phyloP scores from a whole-genome alignment of 345 rosid genomes.

The Bretschneidera sinensis region DNA sequence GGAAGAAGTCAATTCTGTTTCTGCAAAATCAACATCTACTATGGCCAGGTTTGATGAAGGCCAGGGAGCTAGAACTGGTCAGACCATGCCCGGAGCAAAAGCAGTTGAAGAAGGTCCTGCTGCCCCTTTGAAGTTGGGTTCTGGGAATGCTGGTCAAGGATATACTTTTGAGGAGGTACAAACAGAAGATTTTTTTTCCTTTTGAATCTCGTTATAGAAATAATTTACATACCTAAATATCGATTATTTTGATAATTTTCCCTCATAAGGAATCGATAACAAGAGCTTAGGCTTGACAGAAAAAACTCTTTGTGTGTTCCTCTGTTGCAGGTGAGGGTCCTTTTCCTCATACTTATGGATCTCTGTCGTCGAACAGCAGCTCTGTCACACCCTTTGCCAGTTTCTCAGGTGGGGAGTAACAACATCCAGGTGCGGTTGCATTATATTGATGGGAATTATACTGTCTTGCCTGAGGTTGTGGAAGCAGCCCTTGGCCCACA shows the following conservation, averaged over 20 bases:
- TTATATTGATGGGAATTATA: conserved; percentile 94
- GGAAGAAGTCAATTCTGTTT: conserved; percentile 68
- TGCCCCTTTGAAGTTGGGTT: conserved; percentile 68
- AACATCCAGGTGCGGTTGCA: conserved; percentile 95
- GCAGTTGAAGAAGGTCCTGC: conserved; percentile 79
- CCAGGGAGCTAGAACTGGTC: conserved; percentile 63
- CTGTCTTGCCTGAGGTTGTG: conserved; percentile 97
- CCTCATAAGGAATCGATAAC: background rate
- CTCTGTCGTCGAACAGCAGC: conserved; percentile 82
- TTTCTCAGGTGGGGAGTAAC: conserved; percentile 87
- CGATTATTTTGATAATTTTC: too few species aligned
- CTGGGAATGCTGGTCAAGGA: conserved; percentile 99
- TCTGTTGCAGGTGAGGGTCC: conserved; percentile 78
- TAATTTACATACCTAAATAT: too few species aligned
- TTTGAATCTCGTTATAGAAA: too few species aligned
- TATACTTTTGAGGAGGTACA: conserved; percentile 96
- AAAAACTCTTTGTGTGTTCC: background rate
- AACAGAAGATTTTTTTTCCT: background rate
- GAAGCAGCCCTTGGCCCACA: conserved; percentile 99
- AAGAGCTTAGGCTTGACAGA: background rate
- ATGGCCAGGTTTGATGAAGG: conserved; percentile 65
- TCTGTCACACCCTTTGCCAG: conserved; percentile 76
- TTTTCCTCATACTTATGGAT: conserved; percentile 96
- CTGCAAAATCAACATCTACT: conserved; percentile 55
- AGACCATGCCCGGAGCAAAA: conserved; percentile 61